A percentile compares a stretch with the other conserved stretches of the same genome.
Conservation (phyloP, 75 land plant species). For the Ceratopteris richardii region DNA sequence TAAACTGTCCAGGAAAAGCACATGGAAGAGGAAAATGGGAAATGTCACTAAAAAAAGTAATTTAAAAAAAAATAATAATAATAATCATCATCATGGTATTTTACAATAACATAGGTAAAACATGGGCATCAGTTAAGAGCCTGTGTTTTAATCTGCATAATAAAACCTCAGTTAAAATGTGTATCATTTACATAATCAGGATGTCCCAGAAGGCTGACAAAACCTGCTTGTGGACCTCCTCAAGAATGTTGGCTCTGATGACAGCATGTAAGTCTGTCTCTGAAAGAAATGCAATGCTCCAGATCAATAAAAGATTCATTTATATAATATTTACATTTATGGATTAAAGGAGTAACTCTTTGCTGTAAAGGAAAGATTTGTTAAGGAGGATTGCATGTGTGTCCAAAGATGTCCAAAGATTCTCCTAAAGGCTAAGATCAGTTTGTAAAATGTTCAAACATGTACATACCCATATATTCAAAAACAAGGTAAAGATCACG, state of each 20-base stretch:
- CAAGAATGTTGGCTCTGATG: constrained; percentile 36
- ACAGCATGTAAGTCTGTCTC: constrained; percentile 40
- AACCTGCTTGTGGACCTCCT: constrained; percentile 37
- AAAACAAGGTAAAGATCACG: constrained; percentile 39
- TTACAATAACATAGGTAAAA: not conserved
- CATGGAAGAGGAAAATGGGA: not conserved
- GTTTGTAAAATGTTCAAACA: too few species aligned
- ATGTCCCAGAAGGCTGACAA: not conserved
- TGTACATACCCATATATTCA: constrained; percentile 30
- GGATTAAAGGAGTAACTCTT: too few species aligned
- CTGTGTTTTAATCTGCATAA: not conserved
- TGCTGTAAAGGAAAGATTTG: too few species aligned
- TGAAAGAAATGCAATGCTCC: constrained; percentile 8
- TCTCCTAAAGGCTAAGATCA: too few species aligned
- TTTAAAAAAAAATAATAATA: not conserved
- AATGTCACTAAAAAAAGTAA: not conserved
- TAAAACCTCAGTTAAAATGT: too few species aligned
- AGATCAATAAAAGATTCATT: not conserved
- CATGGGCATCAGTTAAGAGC: not conserved
- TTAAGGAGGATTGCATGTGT: too few species aligned
- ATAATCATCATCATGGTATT: not conserved
- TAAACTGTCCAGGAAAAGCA: constrained; percentile 20
- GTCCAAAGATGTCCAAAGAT: too few species aligned
- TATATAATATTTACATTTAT: not conserved
- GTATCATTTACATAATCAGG: too few species aligned